Base-by-base conservation (phyloP, 441 rosid genomes). In the Geranium incanum region DNA sequence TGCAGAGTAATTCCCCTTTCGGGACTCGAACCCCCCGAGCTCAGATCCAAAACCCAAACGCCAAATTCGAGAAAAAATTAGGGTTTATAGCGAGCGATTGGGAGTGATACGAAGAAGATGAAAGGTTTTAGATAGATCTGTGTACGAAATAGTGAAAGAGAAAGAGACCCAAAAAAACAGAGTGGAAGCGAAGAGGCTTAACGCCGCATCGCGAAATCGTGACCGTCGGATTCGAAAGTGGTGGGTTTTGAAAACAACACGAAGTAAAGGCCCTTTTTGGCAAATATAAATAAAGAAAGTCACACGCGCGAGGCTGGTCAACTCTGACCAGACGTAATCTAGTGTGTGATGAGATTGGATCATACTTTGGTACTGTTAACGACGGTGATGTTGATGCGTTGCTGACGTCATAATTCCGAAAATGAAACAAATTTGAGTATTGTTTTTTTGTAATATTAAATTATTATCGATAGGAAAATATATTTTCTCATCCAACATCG, bases 111-210 rank as follows among this genome's bases (percentile, higher is more conserved):
- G 63, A 57, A 5, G 63, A 21, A 57, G 63, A 57, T 6, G 63
- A 16, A 57, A 57, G 63, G 63, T 41, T 41, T 41, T 15, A 57
- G 63, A 57, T 57, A 57, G 63, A 57, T 57, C 63, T 57, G 63
- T 57, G 23, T 15, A 57, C 63, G 21, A 2, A 57, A 57, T 9
- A 57, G 63, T 28, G 33, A 28, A 28, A 28, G 33, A 28, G 6
- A 19, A 15, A 41, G 48, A 41, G 48, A 6, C 7, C 0, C 0
- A 15, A 11, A 13, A 13, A 48, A 41, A 41, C 48, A 41, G 48
- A 41, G 48, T 41, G 48, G 48, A 41, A 41, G 48, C 48, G 48
- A 6, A 57, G 63, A 57, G 63, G 63, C 63, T 57, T 57, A 15
- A 57, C 63, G 19, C 15, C 48, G 6, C 63, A 57, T 57, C 63